Conservation (phyloP, 306 rosid genomes). For the Leucaena leucocephala region DNA sequence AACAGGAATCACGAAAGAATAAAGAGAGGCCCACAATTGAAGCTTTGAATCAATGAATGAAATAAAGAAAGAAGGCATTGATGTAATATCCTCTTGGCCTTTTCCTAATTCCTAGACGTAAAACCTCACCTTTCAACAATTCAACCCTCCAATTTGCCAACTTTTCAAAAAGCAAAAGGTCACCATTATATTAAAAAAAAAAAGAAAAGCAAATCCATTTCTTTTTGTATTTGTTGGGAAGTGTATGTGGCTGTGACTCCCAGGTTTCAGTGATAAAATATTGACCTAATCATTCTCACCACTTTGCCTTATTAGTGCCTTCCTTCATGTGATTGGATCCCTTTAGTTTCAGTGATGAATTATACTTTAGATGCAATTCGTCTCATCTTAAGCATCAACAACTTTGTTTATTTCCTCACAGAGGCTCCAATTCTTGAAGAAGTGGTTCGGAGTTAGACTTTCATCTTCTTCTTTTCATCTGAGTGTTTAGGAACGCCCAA, state of each 20-base stretch:
- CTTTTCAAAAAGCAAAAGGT: slow-evolving; percentile 76
- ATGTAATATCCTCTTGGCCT: slow-evolving; percentile 22
- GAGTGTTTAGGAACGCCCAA: too few relatives aligned
- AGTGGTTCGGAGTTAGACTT: too few relatives aligned
- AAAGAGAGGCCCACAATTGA: slow-evolving; percentile 45
- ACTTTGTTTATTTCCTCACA: too few relatives aligned
- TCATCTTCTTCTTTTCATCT: too few relatives aligned
- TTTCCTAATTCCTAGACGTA: slow-evolving; percentile 73
- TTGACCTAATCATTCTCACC: slow-evolving; percentile 69
- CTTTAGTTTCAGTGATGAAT: slow-evolving; percentile 32
- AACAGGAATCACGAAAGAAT: neutral
- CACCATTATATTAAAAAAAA: slow-evolving; percentile 31
- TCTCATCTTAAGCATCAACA: too few relatives aligned
- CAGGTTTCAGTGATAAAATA: slow-evolving; percentile 50
- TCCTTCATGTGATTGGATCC: slow-evolving; percentile 56
- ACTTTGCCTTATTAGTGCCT: slow-evolving; percentile 31
- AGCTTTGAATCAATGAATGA: slow-evolving; percentile 33
- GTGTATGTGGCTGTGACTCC: slow-evolving; percentile 42
- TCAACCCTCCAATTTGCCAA: slow-evolving; percentile 53
- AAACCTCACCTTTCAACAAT: neutral
- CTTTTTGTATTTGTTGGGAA: slow-evolving; percentile 49
- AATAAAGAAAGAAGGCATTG: neutral
- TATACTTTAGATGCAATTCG: too few relatives aligned
- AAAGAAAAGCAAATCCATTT: slow-evolving; percentile 34
- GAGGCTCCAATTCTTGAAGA: too few relatives aligned